phyloP scores from a whole-genome alignment of 495 filamentous ascomycete species.

The Lophium mytilinum region DNA sequence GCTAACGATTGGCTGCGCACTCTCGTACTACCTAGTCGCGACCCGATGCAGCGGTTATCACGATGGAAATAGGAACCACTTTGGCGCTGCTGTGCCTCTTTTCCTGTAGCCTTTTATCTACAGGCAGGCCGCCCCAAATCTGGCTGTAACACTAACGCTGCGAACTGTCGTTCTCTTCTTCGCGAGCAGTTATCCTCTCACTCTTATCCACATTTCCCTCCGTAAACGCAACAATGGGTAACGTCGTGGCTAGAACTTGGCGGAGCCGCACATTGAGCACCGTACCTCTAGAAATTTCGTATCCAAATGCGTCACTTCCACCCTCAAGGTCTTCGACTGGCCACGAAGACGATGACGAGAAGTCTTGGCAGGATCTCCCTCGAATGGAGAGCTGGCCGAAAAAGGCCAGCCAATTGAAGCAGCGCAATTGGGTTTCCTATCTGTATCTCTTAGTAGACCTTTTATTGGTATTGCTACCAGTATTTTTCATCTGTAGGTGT shows the following conservation, averaged over 20 bases:
- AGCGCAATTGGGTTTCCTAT: conserved; percentile 11
- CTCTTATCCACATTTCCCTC: background rate
- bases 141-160: background rate
- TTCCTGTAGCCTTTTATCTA: background rate
- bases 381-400: conserved; percentile 10
- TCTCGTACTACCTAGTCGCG: background rate
- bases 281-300: background rate
- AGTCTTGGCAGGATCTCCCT: background rate
- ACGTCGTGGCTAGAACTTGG: background rate
- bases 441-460: conserved; percentile 15
- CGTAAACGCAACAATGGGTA: background rate
- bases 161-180: background rate
- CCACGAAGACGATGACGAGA: background rate
- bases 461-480: conserved; percentile 11
- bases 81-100: background rate
- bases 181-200: background rate
- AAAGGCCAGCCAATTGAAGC: conserved; percentile 8
- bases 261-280: background rate
- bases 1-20: background rate
- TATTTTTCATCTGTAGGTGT: conserved; percentile 20
- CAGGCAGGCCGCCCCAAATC: background rate
- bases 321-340: background rate
- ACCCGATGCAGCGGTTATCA: background rate
- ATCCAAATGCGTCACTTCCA: background rate
- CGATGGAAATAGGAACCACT: background rate